phyloP scores from a whole-genome alignment of 2,329 filamentous ascomycete genomes.

The Penicillium griseofulvum region DNA sequence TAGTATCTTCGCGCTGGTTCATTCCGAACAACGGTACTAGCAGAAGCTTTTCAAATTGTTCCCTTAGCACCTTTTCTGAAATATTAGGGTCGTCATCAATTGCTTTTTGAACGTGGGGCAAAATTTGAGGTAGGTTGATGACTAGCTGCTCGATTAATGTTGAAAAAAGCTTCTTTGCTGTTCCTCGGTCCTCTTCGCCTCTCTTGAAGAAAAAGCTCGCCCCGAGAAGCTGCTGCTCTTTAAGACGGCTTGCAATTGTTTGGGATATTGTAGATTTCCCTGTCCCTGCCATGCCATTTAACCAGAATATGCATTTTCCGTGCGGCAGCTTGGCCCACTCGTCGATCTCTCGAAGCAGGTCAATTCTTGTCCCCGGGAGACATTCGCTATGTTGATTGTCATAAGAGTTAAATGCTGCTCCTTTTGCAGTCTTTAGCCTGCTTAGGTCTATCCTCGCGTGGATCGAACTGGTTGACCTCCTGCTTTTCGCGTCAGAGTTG shows the following conservation, averaged over 20 bases:
- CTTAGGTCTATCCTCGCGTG: too few relatives aligned
- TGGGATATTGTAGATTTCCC: constrained; percentile 1
- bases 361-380: not conserved
- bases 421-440: too few relatives aligned
- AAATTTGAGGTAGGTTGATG: constrained; percentile 28
- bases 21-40: constrained; percentile 21
- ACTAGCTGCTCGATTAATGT: constrained; percentile 33
- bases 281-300: not conserved
- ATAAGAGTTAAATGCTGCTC: not conserved
- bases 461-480: too few relatives aligned
- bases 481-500: too few relatives aligned
- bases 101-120: constrained; percentile 15
- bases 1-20: not conserved
- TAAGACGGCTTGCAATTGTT: not conserved
- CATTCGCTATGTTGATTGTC: not conserved
- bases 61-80: constrained; percentile 19
- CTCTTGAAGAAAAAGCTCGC: not conserved
- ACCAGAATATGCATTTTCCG: not conserved
- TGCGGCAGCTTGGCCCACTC: not conserved
- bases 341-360: not conserved
- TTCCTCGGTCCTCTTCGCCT: not conserved
- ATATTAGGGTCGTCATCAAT: constrained; percentile 29
- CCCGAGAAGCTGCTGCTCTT: not conserved
- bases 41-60: constrained; percentile 32
- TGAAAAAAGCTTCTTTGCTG: not conserved